Evolutionary conservation across 192 early-diverging fungal species (phyloP), one percentile per base, ranked within the genome.

Genomic region (Coemansia sp.): DNA sequence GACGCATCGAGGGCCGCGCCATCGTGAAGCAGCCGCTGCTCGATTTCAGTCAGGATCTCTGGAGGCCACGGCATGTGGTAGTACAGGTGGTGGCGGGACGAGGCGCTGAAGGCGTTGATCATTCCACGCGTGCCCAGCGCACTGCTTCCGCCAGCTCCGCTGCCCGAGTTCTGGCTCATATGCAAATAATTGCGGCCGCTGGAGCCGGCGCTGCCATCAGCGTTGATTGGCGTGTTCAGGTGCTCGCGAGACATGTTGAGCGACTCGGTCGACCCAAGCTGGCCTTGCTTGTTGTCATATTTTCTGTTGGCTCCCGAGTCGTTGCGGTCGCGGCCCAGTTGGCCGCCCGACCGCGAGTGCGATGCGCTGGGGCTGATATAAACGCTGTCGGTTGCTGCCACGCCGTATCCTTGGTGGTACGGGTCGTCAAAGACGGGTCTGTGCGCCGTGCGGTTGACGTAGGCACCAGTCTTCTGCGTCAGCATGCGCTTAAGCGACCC

Each of bases 1-100:
- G 61, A 25, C 12, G 64, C 26, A 18, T 82, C 79, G 31, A 82
- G 67, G 2, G 73, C 79, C 1, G 79, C 74, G 23, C 74, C 79
- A 34, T 82, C 79, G 40, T 70, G 63, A 16, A 76, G 55, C 15
- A 82, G 66, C 12, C 74, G 55, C 67, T 82, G 79, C 64, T 77
- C 74, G 23, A 82, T 82, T 15, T 82, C 71, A 15, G 79, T 82
- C 35, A 82, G 68, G 42, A 82, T 77, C 71, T 82, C 73, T 3
- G 73, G 74, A n/a, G 79, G 79, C 79, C 79, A 82, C 28, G 74
- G 74, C 79, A 82, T 82, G 20, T 73, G 74, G 71, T 82, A 82
- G 58, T 76, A 76, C 20, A 82, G 51, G 55, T 82, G 73, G 43
- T 74, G 57, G 13, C 66, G 62, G 3, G 66, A 58, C 12, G 70